Evolutionary conservation across 2,329 filamentous ascomycete genomes (phyloP).

Genomic region (Remersonia thermophila): DNA sequence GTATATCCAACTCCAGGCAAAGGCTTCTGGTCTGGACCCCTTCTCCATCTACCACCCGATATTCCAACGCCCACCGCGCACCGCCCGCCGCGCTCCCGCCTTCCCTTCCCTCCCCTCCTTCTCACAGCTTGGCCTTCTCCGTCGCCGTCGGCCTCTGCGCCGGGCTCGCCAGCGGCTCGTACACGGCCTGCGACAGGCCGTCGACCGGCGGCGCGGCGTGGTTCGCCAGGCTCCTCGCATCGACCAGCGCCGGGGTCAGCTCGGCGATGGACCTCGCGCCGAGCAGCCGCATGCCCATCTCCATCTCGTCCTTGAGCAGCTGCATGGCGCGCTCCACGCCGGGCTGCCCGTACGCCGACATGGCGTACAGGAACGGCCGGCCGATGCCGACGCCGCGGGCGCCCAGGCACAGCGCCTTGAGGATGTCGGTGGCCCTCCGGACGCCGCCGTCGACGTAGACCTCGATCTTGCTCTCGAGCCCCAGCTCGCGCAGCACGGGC

Average conservation of each 20-base stretch:
- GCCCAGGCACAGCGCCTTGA: constrained; percentile 88
- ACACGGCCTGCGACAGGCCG: constrained; percentile 34
- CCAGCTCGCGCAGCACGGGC: constrained; percentile 65
- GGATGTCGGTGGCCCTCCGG: constrained; percentile 79
- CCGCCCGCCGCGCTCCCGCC: too few relatives aligned
- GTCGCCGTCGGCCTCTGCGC: constrained; percentile 29
- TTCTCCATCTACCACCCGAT: too few relatives aligned
- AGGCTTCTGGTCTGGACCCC: too few relatives aligned
- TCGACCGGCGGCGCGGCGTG: constrained; percentile 40
- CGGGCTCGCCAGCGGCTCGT: constrained; percentile 42
- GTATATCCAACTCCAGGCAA: too few relatives aligned
- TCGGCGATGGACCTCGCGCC: constrained; percentile 65
- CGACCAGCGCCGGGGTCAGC: constrained; percentile 68
- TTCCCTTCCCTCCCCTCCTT: neutral
- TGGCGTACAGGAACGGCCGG: constrained; percentile 87
- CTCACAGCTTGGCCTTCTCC: constrained; percentile 36
- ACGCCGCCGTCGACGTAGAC: constrained; percentile 87
- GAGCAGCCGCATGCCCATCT: constrained; percentile 97
- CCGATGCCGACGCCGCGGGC: constrained; percentile 90
- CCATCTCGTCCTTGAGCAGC: constrained; percentile 88
- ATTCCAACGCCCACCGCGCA: too few relatives aligned
- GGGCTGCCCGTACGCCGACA: constrained; percentile 78
- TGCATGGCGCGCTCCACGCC: constrained; percentile 91
- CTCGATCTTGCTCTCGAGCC: constrained; percentile 66
- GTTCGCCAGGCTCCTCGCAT: constrained; percentile 54